Conservation (phyloP, 352 stramenopile genomes). For the Phytophthora pseudosyringae region DNA sequence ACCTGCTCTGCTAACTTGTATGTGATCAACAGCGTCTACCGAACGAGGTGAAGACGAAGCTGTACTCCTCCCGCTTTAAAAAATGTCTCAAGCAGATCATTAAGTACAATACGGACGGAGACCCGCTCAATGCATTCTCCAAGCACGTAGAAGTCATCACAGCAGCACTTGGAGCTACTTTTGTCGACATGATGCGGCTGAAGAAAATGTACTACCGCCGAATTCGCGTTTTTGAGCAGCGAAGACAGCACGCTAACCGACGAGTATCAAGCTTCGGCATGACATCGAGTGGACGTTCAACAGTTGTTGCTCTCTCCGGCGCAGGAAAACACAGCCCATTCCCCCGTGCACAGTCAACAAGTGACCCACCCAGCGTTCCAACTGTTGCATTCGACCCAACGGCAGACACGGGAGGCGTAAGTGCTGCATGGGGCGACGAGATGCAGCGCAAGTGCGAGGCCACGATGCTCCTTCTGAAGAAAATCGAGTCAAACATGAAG, state of each 20-base stretch:
- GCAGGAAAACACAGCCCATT: background rate
- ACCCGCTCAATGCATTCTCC: constrained; percentile 68
- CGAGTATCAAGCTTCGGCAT: constrained; percentile 25
- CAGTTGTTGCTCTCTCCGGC: background rate
- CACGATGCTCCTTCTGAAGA: constrained; percentile 49
- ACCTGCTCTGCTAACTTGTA: background rate
- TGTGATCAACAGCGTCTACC: constrained; percentile 52
- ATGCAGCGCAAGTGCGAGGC: constrained; percentile 57
- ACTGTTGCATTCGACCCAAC: background rate
- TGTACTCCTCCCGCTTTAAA: constrained; percentile 72
- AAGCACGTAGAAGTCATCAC: constrained; percentile 82
- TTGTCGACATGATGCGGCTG: constrained; percentile 59
- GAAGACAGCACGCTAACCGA: constrained; percentile 17
- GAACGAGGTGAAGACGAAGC: constrained; percentile 81
- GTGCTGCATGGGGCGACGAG: constrained; percentile 37
- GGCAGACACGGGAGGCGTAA: background rate
- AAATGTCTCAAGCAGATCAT: constrained; percentile 76
- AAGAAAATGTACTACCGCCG: constrained; percentile 61
- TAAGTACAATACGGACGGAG: constrained; percentile 78
- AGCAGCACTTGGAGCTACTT: constrained; percentile 56
- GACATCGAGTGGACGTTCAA: constrained; percentile 25
- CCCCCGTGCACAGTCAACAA: background rate
- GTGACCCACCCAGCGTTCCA: background rate
- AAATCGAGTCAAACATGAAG: constrained; percentile 50
- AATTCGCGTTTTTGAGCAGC: constrained; percentile 28